A percentile compares a stretch with the other conserved stretches of the same genome.
Evolutionary conservation across 495 filamentous ascomycete genomes (phyloP).

Genomic region (Neurospora intermedia): DNA sequence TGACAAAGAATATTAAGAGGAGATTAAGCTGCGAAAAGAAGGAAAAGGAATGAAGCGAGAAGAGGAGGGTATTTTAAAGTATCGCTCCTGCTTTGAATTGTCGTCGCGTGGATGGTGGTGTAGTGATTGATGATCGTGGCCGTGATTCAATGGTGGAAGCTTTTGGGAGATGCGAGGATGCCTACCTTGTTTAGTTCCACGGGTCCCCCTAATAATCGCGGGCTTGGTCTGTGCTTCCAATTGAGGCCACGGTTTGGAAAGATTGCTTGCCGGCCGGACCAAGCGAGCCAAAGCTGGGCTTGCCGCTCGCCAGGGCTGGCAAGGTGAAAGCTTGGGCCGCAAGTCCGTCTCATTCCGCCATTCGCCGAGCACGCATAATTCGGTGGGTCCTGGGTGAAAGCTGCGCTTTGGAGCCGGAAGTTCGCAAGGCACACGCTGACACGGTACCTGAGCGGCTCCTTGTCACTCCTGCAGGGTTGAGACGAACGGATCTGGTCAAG

Average conservation of each 20-base stretch:
- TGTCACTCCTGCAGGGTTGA: background rate
- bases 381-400: background rate
- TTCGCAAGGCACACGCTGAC: background rate
- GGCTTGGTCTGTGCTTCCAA: constrained; percentile 20
- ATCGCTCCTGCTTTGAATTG: background rate
- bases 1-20: constrained; percentile 19
- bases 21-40: constrained; percentile 9
- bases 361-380: background rate
- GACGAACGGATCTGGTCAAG: background rate
- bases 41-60: constrained; percentile 14
- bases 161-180: constrained; percentile 11
- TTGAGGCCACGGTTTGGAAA: constrained; percentile 30
- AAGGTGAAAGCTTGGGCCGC: constrained; percentile 5
- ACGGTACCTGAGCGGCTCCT: background rate
- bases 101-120: constrained; percentile 1
- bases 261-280: background rate
- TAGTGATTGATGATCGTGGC: constrained; percentile 2
- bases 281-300: constrained; percentile 2
- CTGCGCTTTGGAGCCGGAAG: background rate
- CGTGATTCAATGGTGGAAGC: constrained; percentile 4
- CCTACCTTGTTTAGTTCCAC: constrained; percentile 1
- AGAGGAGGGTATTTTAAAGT: constrained; percentile 9
- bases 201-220: constrained; percentile 14
- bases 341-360: constrained; percentile 12
- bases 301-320: background rate